Conservation (phyloP, 257 asterid species). For the Thymus quinquecostatus region DNA sequence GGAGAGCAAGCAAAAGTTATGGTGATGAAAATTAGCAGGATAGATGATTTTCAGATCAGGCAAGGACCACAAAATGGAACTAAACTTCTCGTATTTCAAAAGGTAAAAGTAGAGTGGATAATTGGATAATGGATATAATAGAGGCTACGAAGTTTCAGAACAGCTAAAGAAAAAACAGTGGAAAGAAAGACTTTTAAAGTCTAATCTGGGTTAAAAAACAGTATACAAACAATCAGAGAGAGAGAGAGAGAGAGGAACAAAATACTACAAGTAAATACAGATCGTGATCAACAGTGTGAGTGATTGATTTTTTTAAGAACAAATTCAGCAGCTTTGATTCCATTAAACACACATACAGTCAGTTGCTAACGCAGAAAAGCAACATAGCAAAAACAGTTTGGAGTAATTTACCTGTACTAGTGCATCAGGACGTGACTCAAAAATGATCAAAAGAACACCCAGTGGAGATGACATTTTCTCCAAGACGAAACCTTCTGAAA, state of each 20-base stretch:
- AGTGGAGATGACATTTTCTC: constrained; percentile 79
- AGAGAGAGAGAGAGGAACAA: no score
- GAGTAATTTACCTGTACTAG: constrained; percentile 64
- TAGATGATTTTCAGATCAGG: background rate
- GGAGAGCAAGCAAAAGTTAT: background rate
- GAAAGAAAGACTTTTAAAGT: no score
- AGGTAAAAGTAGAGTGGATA: background rate
- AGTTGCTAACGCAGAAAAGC: background rate
- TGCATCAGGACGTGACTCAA: constrained; percentile 95
- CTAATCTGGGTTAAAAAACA: no score
- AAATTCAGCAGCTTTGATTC: no score
- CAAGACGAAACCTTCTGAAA: constrained; percentile 71
- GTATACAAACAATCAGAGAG: no score
- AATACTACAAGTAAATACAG: background rate
- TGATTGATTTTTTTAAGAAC: background rate
- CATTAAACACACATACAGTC: constrained; percentile 3
- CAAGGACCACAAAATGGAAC: background rate
- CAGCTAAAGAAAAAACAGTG: no score
- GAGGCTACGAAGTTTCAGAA: background rate
- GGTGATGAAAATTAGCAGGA: background rate
- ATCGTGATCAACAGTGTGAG: background rate
- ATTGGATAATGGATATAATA: background rate
- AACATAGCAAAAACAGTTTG: constrained; percentile 4
- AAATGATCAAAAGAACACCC: constrained; percentile 82
- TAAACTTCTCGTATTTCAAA: background rate